Conservation (phyloP, 2,329 filamentous ascomycete species). For the Chaetothyriales sp. region DNA sequence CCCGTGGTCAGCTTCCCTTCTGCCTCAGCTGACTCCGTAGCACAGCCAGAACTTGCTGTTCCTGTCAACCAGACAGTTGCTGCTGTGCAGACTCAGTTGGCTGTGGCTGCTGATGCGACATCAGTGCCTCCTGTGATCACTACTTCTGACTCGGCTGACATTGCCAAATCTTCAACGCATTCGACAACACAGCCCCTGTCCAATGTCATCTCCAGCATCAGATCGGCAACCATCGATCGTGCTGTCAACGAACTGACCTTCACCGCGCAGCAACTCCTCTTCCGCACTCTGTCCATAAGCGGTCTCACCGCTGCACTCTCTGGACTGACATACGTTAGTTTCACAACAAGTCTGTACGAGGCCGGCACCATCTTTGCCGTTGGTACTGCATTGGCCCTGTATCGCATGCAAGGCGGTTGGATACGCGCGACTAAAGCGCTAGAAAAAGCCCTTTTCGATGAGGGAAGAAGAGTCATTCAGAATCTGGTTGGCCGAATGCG, state of each 20-base stretch:
- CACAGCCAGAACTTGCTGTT: background rate
- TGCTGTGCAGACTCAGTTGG: slow-evolving; percentile 9
- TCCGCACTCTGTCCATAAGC: slow-evolving; percentile 61
- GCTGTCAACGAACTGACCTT: slow-evolving; percentile 58
- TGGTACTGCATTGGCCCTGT: slow-evolving; percentile 41
- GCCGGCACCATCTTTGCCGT: slow-evolving; percentile 44
- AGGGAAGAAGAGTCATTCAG: slow-evolving; percentile 40
- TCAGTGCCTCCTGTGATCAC: slow-evolving; percentile 13
- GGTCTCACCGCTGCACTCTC: slow-evolving; percentile 36
- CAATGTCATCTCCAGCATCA: slow-evolving; percentile 57
- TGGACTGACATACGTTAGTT: slow-evolving; percentile 40
- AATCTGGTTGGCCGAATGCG: slow-evolving; percentile 38
- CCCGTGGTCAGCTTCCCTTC: slow-evolving; percentile 4
- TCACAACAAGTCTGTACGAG: slow-evolving; percentile 40
- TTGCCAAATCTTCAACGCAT: slow-evolving; percentile 7
- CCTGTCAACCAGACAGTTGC: slow-evolving; percentile 1
- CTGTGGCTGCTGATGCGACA: slow-evolving; percentile 5
- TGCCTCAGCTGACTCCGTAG: background rate
- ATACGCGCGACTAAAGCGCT: slow-evolving; percentile 37
- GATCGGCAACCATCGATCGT: slow-evolving; percentile 49
- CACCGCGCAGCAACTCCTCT: slow-evolving; percentile 55
- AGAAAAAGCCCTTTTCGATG: slow-evolving; percentile 39
- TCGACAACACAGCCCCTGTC: slow-evolving; percentile 42
- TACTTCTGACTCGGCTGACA: slow-evolving; percentile 11
- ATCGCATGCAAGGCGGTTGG: slow-evolving; percentile 45